Evolutionary conservation across 1,284 basidiomycete genomes (phyloP).

Genomic region (Marasmius tenuissimus): DNA sequence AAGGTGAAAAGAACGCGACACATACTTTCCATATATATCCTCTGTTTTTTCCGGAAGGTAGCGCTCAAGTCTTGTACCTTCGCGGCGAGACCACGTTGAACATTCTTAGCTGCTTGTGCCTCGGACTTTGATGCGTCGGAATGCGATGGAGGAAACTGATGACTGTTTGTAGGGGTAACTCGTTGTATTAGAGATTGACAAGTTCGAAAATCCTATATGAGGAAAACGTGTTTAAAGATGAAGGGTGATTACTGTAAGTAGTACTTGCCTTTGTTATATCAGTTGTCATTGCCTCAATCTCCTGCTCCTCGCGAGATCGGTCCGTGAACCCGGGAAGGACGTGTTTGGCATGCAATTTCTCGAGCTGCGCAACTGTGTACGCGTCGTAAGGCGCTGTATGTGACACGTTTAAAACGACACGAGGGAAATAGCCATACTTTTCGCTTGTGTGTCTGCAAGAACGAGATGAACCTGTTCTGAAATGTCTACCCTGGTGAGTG

Average conservation of each 20-base stretch:
- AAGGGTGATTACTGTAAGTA: conserved; percentile 8
- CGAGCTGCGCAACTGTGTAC: conserved; percentile 69
- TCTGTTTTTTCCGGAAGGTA: conserved; percentile 96
- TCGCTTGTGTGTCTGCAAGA: conserved; percentile 65
- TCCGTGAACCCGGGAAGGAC: conserved; percentile 95
- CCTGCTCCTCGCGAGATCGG: conserved; percentile 88
- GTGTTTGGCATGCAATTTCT: conserved; percentile 95
- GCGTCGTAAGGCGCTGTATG: conserved; percentile 14
- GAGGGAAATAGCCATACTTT: conserved; percentile 61
- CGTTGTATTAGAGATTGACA: conserved; percentile 81
- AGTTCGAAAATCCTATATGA: conserved; percentile 76
- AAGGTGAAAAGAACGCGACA: conserved; percentile 23
- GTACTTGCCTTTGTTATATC: conserved; percentile 82
- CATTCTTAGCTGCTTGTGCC: conserved; percentile 84
- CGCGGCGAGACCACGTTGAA: conserved; percentile 94
- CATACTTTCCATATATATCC: conserved; percentile 96
- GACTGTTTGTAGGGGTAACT: conserved; percentile 51
- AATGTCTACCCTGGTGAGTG: conserved; percentile 77
- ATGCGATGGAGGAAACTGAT: conserved; percentile 52
- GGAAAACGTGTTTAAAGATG: conserved; percentile 18
- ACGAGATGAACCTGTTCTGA: conserved; percentile 87
- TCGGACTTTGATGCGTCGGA: conserved; percentile 49
- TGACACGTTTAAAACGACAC: conserved; percentile 16
- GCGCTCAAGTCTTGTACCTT: conserved; percentile 93
- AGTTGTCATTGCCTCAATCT: conserved; percentile 86